Evolutionary conservation across 139 green algal genomes (phyloP).

Genomic region (Chlamydomonas urium): DNA sequence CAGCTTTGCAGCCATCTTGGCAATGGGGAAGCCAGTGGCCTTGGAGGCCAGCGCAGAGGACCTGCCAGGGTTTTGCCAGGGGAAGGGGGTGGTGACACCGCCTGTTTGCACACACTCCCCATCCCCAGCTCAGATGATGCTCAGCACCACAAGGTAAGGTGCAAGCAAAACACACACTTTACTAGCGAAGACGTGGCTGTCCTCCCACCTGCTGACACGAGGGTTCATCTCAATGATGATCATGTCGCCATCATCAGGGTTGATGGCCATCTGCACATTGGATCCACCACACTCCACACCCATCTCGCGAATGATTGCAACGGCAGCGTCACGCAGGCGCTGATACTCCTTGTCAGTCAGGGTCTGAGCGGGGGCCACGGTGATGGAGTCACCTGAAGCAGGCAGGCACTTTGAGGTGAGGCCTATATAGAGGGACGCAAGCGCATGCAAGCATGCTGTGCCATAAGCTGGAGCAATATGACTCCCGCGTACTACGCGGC

Average conservation of each 20-base stretch:
- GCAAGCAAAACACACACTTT: no score
- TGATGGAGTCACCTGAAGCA: constrained; percentile 69
- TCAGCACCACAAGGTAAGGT: no score
- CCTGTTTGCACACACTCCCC: no score
- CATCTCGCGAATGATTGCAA: constrained; percentile 89
- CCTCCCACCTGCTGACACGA: constrained; percentile 73
- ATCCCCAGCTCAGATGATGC: no score
- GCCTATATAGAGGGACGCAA: no score
- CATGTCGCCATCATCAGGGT: constrained; percentile 89
- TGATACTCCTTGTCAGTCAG: constrained; percentile 97
- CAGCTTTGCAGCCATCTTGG: constrained; percentile 99
- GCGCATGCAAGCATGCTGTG: background rate
- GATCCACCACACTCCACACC: constrained; percentile 97
- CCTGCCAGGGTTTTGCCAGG: no score
- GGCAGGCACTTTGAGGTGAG: no score
- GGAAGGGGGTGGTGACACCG: no score
- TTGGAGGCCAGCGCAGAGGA: constrained; percentile 98
- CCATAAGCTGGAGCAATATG: no score
- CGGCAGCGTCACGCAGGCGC: constrained; percentile 69
- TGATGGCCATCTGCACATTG: constrained; percentile 98
- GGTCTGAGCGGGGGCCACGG: constrained; percentile 76
- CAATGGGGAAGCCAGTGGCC: constrained; percentile 96
- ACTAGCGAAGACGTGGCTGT: no score
- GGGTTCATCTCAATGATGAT: constrained; percentile 99
- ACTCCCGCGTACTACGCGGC: no score